Percentiles rank a stretch among this genome's conserved stretches.
Evolutionary conservation across 2,329 filamentous ascomycete species (phyloP).

Genomic region (Sclerotinia subarctica): DNA sequence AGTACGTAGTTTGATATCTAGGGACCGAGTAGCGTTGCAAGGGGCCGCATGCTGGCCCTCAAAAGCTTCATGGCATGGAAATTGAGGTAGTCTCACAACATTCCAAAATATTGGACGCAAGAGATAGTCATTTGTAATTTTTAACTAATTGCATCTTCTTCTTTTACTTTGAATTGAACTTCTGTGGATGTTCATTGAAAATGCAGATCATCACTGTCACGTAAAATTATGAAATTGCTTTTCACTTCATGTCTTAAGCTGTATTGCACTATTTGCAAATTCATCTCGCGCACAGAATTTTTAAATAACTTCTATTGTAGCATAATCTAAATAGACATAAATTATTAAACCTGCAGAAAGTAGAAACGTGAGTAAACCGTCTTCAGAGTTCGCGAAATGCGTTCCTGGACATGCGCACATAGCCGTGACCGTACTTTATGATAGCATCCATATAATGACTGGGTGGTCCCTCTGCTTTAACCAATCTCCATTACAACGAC

Average conservation of each 20-base stretch:
- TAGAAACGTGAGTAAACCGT: neutral
- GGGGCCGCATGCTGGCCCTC: too few species aligned
- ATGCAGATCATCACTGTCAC: neutral
- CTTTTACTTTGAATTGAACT: neutral
- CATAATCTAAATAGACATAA: neutral
- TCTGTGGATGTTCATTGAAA: too few species aligned
- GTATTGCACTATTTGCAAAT: neutral
- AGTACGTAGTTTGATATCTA: too few species aligned
- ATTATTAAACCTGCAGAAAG: neutral
- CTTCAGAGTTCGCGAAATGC: neutral
- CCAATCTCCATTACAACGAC: too few species aligned
- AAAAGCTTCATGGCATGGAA: neutral
- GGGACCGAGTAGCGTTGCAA: too few species aligned
- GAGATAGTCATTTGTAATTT: neutral
- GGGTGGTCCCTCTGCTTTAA: too few species aligned
- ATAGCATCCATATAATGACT: neutral
- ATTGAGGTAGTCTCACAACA: neutral
- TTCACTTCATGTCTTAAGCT: neutral
- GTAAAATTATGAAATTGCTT: neutral
- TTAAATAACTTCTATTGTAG: fast-evolving
- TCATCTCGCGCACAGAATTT: neutral
- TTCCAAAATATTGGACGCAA: neutral
- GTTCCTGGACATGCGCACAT: neutral
- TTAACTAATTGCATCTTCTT: neutral
- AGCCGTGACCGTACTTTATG: neutral